These are phyloP conservation scores for Aspergillus quadricinctus DNA, from an alignment of 2,329 filamentous ascomycete species.

Conservation along the genomic window DNA sequence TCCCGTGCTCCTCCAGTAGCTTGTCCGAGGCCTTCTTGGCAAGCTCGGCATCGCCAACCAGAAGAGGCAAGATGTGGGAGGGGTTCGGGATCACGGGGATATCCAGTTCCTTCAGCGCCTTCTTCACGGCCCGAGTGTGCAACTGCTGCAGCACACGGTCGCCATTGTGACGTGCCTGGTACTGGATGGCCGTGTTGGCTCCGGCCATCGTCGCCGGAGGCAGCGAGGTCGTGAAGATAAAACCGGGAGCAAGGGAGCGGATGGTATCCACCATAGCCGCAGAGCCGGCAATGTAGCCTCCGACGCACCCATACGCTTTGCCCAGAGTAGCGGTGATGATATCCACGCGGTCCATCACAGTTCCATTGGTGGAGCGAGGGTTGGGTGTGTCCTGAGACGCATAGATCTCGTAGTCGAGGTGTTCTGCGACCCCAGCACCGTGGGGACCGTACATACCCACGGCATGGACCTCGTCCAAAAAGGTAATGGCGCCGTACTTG, in stretches of 20 bases:
- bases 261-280: conserved; percentile 84
- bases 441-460: conserved; percentile 98
- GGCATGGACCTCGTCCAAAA: conserved; percentile 96
- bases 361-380: conserved; percentile 55
- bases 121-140: conserved; percentile 92
- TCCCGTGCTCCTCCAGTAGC: conserved; percentile 81
- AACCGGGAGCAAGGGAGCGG: conserved; percentile 89
- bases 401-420: conserved; percentile 90
- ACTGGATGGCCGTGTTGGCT: conserved; percentile 85
- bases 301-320: conserved; percentile 96
- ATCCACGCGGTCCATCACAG: conserved; percentile 91
- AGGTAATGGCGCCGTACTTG: conserved; percentile 96
- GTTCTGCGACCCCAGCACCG: conserved; percentile 93
- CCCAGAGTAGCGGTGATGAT: conserved; percentile 97
- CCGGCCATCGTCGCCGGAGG: conserved; percentile 97
- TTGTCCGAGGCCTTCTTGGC: conserved; percentile 91
- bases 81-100: conserved; percentile 98
- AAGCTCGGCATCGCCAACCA: conserved; percentile 89
- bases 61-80: conserved; percentile 88
- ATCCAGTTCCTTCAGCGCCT: conserved; percentile 69
- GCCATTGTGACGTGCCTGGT: conserved; percentile 78
- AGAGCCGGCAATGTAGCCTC: conserved; percentile 93
- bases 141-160: conserved; percentile 92
- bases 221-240: conserved; percentile 97
- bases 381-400: conserved; percentile 60